Percentiles rank a stretch among this genome's conserved stretches.
Evolutionary conservation across 805 yeast species (phyloP).

Genomic region (Kuraishia ogatae): DNA sequence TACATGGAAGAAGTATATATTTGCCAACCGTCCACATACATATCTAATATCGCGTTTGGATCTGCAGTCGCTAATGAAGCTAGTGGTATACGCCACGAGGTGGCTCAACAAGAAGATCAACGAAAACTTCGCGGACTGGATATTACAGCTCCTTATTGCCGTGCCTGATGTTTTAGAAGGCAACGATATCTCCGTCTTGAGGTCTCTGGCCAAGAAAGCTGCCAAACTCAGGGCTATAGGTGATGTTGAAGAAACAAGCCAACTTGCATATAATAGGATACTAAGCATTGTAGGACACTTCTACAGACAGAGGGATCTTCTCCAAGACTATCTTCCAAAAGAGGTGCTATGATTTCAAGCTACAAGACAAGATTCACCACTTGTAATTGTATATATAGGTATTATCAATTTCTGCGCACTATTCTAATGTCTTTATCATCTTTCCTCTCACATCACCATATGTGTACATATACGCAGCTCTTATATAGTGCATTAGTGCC

Average conservation of each 20-base stretch:
- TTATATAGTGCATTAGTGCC: no score
- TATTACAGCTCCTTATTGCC: constrained; percentile 27
- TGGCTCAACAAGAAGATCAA: constrained; percentile 30
- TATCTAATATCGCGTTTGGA: constrained; percentile 24
- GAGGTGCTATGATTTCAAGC: neutral
- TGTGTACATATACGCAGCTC: no score
- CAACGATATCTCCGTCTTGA: constrained; percentile 28
- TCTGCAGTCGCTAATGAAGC: constrained; percentile 24
- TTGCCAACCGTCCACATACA: constrained; percentile 23
- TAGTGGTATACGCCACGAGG: constrained; percentile 30
- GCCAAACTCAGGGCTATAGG: constrained; percentile 12
- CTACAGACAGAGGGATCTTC: constrained; percentile 19
- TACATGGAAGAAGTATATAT: constrained; percentile 33
- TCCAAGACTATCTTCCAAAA: constrained; percentile 3
- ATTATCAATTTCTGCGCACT: no score
- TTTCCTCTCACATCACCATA: no score
- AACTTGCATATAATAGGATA: constrained; percentile 9
- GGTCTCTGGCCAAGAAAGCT: constrained; percentile 32
- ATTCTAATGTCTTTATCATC: no score
- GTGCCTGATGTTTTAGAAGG: constrained; percentile 28
- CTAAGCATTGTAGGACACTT: constrained; percentile 12
- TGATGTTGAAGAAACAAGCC: constrained; percentile 12
- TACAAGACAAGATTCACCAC: neutral
- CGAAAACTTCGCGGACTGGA: constrained; percentile 26
- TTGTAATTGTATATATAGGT: no score